Conservation (phyloP, 2,329 filamentous ascomycete species). For the Capronia coronata region DNA sequence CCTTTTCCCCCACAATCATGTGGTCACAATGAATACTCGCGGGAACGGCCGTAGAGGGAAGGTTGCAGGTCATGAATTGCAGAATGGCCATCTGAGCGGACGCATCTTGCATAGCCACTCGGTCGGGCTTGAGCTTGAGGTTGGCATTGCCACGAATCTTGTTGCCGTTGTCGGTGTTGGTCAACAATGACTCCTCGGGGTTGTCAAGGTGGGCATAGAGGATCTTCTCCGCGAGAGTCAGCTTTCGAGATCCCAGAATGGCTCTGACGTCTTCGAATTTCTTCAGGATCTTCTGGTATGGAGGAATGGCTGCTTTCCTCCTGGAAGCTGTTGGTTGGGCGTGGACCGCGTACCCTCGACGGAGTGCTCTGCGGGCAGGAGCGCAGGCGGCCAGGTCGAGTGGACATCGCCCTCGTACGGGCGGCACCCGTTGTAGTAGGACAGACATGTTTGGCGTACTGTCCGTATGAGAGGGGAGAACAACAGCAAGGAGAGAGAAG, state of each 20-base stretch:
- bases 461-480: not conserved
- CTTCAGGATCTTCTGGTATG: slow-evolving; percentile 73
- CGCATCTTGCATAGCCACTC: slow-evolving; percentile 98
- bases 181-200: slow-evolving; percentile 78
- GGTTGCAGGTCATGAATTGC: slow-evolving; percentile 96
- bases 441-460: slow-evolving; percentile 13
- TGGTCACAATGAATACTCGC: slow-evolving; percentile 99
- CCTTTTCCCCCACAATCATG: slow-evolving; percentile 91
- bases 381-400: slow-evolving; percentile 20
- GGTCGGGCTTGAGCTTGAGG: slow-evolving; percentile 92
- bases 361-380: slow-evolving; percentile 1
- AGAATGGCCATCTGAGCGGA: slow-evolving; percentile 96
- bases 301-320: slow-evolving; percentile 50
- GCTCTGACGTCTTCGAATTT: slow-evolving; percentile 69
- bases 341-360: slow-evolving; percentile 24
- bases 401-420: slow-evolving; percentile 20
- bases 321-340: slow-evolving; percentile 12
- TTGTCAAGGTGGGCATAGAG: slow-evolving; percentile 92
- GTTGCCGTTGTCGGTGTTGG: slow-evolving; percentile 73
- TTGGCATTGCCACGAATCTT: slow-evolving; percentile 82
- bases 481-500: not conserved
- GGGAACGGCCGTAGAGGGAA: slow-evolving; percentile 83
- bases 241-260: slow-evolving; percentile 59
- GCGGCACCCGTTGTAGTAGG: slow-evolving; percentile 17
- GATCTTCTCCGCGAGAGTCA: slow-evolving; percentile 96